These are phyloP conservation scores for Fusarium sp. DNA, from an alignment of 2,329 filamentous ascomycete species.

Conservation along the genomic window DNA sequence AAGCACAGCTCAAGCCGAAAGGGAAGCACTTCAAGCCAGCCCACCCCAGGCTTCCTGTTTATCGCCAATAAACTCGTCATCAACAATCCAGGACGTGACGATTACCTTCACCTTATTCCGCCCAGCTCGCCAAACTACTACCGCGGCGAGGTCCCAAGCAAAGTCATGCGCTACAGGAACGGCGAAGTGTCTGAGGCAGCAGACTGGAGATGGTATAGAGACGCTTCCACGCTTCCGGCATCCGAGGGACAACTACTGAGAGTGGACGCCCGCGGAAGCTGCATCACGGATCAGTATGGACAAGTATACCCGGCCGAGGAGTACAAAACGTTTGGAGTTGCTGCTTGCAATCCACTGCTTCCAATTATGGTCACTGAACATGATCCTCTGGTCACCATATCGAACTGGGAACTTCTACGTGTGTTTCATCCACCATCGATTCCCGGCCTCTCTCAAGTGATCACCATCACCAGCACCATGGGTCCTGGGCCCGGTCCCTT, in stretches of 20 bases:
- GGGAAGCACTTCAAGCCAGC: slow-evolving; percentile 6
- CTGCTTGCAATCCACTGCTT: slow-evolving; percentile 50
- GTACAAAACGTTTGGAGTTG: slow-evolving; percentile 46
- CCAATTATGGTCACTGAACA: slow-evolving; percentile 46
- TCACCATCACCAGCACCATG: slow-evolving; percentile 29
- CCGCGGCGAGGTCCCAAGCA: slow-evolving; percentile 40
- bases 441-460: slow-evolving; percentile 44
- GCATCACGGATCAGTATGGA: neutral
- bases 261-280: neutral
- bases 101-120: slow-evolving; percentile 44
- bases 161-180: slow-evolving; percentile 49
- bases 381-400: slow-evolving; percentile 23
- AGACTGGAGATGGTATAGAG: slow-evolving; percentile 37
- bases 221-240: neutral
- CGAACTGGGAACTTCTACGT: slow-evolving; percentile 44
- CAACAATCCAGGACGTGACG: slow-evolving; percentile 3
- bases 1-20: slow-evolving; percentile 13
- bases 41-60: slow-evolving; percentile 49
- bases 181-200: slow-evolving; percentile 42
- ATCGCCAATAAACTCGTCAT: slow-evolving; percentile 49
- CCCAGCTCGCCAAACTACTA: slow-evolving; percentile 40
- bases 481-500: slow-evolving; percentile 8
- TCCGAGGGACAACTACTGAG: neutral
- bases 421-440: slow-evolving; percentile 37
- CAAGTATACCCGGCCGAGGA: neutral